Evolutionary conservation across 805 yeast genomes (phyloP).

Genomic region (Candida ovalis): DNA sequence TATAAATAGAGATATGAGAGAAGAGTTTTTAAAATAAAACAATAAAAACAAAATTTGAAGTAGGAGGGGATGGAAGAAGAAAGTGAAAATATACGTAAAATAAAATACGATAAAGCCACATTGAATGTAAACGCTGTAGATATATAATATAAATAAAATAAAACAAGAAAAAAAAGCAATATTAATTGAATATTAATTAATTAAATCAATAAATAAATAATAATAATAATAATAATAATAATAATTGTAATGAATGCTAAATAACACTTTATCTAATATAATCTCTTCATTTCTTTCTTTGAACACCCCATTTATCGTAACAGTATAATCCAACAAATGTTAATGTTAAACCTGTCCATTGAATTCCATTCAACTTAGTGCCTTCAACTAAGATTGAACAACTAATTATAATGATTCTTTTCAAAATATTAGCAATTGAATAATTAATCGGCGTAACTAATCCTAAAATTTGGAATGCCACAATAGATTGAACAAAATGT

Average conservation of each 20-base stretch:
- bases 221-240: not conserved
- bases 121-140: too few species aligned
- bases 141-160: too few species aligned
- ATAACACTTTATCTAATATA: not conserved
- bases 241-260: not conserved
- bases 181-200: too few species aligned
- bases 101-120: too few species aligned
- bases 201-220: too few species aligned
- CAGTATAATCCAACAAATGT: slow-evolving; percentile 63
- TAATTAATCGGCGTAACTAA: slow-evolving; percentile 71
- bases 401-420: slow-evolving; percentile 66
- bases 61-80: too few species aligned
- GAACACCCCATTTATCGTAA: slow-evolving; percentile 66
- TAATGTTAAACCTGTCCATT: slow-evolving; percentile 49
- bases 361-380: slow-evolving; percentile 34
- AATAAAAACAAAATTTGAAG: too few species aligned
- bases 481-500: slow-evolving; percentile 68
- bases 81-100: too few species aligned
- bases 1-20: too few species aligned
- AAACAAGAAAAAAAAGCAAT: too few species aligned
- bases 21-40: too few species aligned
- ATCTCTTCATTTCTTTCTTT: slow-evolving; percentile 14
- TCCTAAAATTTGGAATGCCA: slow-evolving; percentile 76
- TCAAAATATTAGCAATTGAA: slow-evolving; percentile 73
- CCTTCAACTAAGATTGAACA: slow-evolving; percentile 67